Evolutionary conservation across 306 rosid species (phyloP).

Genomic region (Castanospermum australe): DNA sequence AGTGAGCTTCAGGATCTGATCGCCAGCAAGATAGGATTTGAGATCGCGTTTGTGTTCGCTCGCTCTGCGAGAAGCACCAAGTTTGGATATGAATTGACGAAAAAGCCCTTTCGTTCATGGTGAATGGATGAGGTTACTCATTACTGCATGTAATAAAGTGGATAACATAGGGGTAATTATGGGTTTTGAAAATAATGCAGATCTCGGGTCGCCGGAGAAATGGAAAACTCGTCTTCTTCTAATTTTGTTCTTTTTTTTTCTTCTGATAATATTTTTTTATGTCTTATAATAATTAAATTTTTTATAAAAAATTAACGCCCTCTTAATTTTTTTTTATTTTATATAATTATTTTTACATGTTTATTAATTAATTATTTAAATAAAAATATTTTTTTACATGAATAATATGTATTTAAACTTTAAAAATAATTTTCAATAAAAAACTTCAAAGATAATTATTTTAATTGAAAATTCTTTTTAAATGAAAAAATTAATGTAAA

Average conservation of each 20-base stretch:
- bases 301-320: too few species aligned
- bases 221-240: background rate
- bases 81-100: background rate
- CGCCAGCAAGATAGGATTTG: background rate
- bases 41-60: slow-evolving; percentile 24
- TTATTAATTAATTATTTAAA: too few species aligned
- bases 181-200: background rate
- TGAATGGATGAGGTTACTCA: too few species aligned
- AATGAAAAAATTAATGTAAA: too few species aligned
- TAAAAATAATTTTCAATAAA: too few species aligned
- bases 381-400: too few species aligned
- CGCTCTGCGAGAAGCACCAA: background rate
- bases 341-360: too few species aligned
- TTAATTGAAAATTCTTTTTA: too few species aligned
- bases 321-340: too few species aligned
- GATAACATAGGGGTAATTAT: background rate
- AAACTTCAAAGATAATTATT: too few species aligned
- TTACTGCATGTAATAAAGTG: background rate
- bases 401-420: too few species aligned
- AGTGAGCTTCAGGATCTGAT: slow-evolving; percentile 29
- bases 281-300: background rate
- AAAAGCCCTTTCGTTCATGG: background rate
- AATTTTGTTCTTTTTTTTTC: background rate
- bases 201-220: slow-evolving; percentile 27
- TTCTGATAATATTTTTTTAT: background rate